phyloP scores from a whole-genome alignment of 805 yeast species.

The Cyberlindnera sargentensis region DNA sequence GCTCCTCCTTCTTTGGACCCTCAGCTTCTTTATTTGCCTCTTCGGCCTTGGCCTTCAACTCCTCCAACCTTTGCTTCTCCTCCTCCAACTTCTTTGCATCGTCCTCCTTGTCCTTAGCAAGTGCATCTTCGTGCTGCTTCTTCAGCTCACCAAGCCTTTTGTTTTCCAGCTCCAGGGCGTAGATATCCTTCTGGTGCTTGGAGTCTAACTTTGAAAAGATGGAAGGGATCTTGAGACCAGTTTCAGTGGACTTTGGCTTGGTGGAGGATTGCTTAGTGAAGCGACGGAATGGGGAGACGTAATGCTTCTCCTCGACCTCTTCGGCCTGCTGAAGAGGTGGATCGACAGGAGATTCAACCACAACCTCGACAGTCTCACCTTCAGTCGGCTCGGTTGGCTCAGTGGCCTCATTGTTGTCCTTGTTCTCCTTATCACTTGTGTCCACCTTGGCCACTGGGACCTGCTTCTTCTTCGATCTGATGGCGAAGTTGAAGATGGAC shows the following conservation, averaged over 20 bases:
- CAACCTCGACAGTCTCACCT: background rate
- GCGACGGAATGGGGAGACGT: conserved; percentile 14
- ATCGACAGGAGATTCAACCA: background rate
- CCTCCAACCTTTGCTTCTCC: conserved; percentile 7
- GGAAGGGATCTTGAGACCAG: conserved; percentile 6
- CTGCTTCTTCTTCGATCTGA: conserved; percentile 7
- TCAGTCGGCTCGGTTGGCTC: background rate
- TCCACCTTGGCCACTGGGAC: background rate
- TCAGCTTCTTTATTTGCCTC: conserved; percentile 13
- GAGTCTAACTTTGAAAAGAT: conserved; percentile 12
- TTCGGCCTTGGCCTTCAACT: conserved; percentile 8
- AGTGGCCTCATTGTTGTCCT: background rate
- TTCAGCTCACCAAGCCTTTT: conserved; percentile 8
- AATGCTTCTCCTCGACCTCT: conserved; percentile 2
- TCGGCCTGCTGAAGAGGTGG: background rate
- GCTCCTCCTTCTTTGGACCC: conserved; percentile 7
- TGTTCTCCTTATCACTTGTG: background rate
- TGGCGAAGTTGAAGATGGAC: conserved; percentile 14
- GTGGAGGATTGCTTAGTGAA: conserved; percentile 3
- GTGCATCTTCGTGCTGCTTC: conserved; percentile 9
- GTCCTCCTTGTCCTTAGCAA: conserved; percentile 4
- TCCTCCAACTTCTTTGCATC: conserved; percentile 5
- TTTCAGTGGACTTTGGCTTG: background rate
- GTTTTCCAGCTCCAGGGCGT: conserved; percentile 11
- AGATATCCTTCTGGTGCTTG: conserved; percentile 12